Evolutionary conservation across 139 green algal genomes (phyloP).

Genomic region (Nannochloris sp.): DNA sequence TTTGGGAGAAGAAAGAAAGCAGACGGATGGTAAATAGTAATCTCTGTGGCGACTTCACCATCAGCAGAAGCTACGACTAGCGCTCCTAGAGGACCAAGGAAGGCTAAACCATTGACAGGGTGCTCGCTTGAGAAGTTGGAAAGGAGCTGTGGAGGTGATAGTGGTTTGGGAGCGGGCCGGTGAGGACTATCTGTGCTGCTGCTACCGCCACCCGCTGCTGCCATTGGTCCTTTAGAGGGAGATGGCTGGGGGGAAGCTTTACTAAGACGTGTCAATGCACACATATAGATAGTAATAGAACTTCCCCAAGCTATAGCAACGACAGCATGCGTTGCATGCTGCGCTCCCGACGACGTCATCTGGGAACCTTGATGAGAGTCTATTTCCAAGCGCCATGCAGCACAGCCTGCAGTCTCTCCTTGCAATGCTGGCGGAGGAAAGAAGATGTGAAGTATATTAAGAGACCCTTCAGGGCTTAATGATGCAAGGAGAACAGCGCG

Average conservation of each 20-base stretch:
- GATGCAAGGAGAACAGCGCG: conserved; percentile 12
- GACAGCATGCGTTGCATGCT: no score
- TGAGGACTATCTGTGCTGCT: no score
- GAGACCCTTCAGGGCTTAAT: conserved; percentile 9
- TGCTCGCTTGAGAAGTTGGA: no score
- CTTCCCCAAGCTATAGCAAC: background rate
- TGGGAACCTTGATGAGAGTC: no score
- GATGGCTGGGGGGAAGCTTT: no score
- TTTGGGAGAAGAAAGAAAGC: background rate
- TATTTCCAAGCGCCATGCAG: conserved; percentile 9
- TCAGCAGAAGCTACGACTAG: background rate
- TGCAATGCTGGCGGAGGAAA: conserved; percentile 6
- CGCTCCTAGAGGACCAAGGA: background rate
- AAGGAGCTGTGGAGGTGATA: no score
- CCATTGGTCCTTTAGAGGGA: no score
- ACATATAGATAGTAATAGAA: background rate
- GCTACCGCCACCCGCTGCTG: no score
- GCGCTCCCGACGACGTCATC: no score
- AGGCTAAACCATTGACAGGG: no score
- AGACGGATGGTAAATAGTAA: background rate
- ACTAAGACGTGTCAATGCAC: background rate
- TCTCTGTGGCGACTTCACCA: background rate
- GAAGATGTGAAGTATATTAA: conserved; percentile 24
- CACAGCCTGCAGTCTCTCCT: background rate
- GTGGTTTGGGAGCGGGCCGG: no score